Conservation (phyloP, 345 rosid genomes). For the Gynandropsis gynandra region DNA sequence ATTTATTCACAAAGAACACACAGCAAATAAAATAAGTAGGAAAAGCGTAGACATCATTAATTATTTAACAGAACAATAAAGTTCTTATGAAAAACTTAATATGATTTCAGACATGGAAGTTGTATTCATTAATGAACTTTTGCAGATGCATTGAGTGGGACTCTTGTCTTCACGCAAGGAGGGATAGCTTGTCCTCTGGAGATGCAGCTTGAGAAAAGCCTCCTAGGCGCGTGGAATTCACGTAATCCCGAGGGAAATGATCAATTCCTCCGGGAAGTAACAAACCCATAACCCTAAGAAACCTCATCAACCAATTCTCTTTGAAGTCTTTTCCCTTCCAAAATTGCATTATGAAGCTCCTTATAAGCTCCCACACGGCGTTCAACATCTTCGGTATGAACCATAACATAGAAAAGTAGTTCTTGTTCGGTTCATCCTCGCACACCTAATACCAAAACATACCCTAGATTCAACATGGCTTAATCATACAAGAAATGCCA, state of each 20-base stretch:
- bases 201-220: slow-evolving; percentile 10
- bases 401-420: slow-evolving; percentile 26
- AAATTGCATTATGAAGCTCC: slow-evolving; percentile 30
- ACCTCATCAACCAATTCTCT: slow-evolving; percentile 32
- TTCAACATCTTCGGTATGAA: slow-evolving; percentile 24
- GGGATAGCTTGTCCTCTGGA: too few species aligned
- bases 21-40: too few species aligned
- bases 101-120: too few species aligned
- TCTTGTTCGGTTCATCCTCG: slow-evolving; percentile 33
- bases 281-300: slow-evolving; percentile 26
- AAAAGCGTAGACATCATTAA: too few species aligned
- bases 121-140: too few species aligned
- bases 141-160: too few species aligned
- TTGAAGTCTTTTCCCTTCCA: slow-evolving; percentile 31
- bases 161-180: too few species aligned
- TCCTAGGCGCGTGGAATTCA: slow-evolving; percentile 33
- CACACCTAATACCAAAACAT: neutral
- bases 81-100: too few species aligned
- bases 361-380: slow-evolving; percentile 41
- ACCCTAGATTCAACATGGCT: too few species aligned
- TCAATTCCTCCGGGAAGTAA: slow-evolving; percentile 32
- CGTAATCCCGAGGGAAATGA: slow-evolving; percentile 35
- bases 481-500: neutral
- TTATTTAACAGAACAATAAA: too few species aligned
- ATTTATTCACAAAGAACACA: too few species aligned